Percentiles rank a stretch among this genome's conserved stretches.
phyloP scores from a whole-genome alignment of 2,329 filamentous ascomycete genomes.

The Alternaria sp. region DNA sequence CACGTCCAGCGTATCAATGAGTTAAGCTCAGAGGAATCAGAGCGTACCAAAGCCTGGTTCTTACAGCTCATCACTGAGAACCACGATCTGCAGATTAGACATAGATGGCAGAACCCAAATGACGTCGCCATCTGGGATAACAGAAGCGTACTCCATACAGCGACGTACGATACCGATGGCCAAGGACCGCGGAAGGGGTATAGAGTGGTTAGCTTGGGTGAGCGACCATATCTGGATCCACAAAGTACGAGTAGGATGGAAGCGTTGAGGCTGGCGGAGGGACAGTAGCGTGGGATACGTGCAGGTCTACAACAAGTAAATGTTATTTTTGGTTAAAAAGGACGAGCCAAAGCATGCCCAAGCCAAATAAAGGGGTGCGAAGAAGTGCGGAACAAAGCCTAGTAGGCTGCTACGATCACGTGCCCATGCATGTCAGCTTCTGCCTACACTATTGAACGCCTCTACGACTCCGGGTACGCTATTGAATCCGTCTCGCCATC shows the following conservation, averaged over 20 bases:
- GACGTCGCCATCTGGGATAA: slow-evolving; percentile 69
- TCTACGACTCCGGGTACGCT: not conserved
- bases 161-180: slow-evolving; percentile 66
- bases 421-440: not conserved
- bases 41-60: slow-evolving; percentile 53
- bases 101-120: slow-evolving; percentile 58
- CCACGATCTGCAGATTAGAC: slow-evolving; percentile 59
- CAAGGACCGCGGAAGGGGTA: slow-evolving; percentile 62
- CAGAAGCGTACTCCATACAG: slow-evolving; percentile 62
- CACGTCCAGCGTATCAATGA: slow-evolving; percentile 53
- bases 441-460: not conserved
- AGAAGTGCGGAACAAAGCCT: too few species aligned
- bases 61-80: slow-evolving; percentile 52
- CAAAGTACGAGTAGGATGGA: slow-evolving; percentile 57
- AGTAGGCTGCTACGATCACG: not conserved
- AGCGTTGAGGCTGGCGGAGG: slow-evolving; percentile 15
- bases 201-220: slow-evolving; percentile 63
- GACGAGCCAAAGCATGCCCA: not conserved
- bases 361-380: too few species aligned
- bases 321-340: not conserved
- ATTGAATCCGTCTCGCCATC: not conserved
- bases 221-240: slow-evolving; percentile 63
- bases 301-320: not conserved
- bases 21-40: slow-evolving; percentile 52
- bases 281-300: not conserved